Evolutionary conservation across 176 grass and related monocot genomes (phyloP).

Genomic region (Rhynchospora tenuis): DNA sequence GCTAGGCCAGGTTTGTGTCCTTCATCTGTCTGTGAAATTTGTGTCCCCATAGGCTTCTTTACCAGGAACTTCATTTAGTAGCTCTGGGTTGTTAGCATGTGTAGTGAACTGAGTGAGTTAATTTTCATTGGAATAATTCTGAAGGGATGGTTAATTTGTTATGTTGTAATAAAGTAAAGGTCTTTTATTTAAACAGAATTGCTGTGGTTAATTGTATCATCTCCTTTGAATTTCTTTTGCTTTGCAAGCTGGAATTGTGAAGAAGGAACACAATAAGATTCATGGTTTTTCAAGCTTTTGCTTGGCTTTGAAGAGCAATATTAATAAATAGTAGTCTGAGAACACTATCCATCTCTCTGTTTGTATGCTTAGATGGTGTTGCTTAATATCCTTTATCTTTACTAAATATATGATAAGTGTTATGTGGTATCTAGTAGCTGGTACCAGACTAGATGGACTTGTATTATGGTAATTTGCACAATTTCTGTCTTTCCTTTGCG

Average conservation of each 20-base stretch:
- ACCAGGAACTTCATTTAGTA: neutral
- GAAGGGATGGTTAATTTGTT: too few relatives aligned
- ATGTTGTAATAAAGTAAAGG: too few relatives aligned
- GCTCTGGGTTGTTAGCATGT: neutral
- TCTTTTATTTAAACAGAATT: neutral
- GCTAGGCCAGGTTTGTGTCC: conserved; percentile 29
- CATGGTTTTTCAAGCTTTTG: conserved; percentile 34
- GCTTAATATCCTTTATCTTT: conserved; percentile 6
- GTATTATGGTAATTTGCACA: neutral
- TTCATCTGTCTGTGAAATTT: neutral
- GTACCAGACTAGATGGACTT: conserved; percentile 4
- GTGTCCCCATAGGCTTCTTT: neutral
- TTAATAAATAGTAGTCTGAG: conserved; percentile 17
- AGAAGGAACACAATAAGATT: conserved; percentile 50
- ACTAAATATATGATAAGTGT: neutral
- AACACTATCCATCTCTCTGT: neutral
- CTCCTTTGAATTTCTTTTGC: neutral
- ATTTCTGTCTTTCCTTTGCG: neutral
- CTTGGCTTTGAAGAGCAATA: neutral
- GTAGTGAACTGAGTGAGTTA: neutral
- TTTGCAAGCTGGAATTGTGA: conserved; percentile 33
- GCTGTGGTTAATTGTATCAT: neutral
- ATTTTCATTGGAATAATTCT: neutral
- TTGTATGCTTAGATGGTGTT: conserved; percentile 8
- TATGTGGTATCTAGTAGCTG: conserved; percentile 7